Base-by-base conservation (phyloP, 2,329 filamentous ascomycete genomes). In the Magnaporthiopsis rhizophila region DNA sequence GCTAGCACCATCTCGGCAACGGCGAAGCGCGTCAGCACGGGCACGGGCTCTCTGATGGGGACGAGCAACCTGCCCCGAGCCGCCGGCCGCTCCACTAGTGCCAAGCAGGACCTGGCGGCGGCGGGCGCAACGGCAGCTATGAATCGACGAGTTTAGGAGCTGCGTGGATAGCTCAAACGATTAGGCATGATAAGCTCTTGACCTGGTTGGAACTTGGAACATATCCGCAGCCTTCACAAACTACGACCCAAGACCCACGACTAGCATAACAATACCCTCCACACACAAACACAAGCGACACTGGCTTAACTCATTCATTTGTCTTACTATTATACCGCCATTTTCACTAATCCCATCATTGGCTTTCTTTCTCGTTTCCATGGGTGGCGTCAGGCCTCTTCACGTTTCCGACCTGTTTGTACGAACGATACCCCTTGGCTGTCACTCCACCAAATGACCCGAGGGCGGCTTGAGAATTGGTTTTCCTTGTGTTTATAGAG, bases 61-160 rank as follows among this genome's bases (percentile, higher is more conserved):
- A 72, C 74, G 53, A 87, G 85, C 73, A 79, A 76, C 63, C 76
- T 88, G 21, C 86, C 86, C 24, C 79, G 85, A 61, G 84, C 83
- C 7, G 80, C 85, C 8, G 80, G 79, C 58, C 79, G 85, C 68
- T 85, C 77, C 64, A 81, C 80, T 66, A 87, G 85, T 69, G 81
- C 78, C 64, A 86, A 82, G 73, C 79, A 84, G 68, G 85, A 87
- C 69, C 73, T 86, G 61, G 85, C 85, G 21, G 81, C 84, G 18
- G 84, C 81, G 28, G 84, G 84, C 62, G 85, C 85, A 36, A 82
- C 81, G 30, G 83, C 79, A 59, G 85, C 84, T 65, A 87, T 87
- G 84, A 82, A 76, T 70, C 79, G 83, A 71, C 78, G 82, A 68
- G 76, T 72, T 68, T 83, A 72, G 69, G 66, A 67, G 38, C 38